Conservation (phyloP, 1,139 yeast species). For the Taphrina deformans region DNA sequence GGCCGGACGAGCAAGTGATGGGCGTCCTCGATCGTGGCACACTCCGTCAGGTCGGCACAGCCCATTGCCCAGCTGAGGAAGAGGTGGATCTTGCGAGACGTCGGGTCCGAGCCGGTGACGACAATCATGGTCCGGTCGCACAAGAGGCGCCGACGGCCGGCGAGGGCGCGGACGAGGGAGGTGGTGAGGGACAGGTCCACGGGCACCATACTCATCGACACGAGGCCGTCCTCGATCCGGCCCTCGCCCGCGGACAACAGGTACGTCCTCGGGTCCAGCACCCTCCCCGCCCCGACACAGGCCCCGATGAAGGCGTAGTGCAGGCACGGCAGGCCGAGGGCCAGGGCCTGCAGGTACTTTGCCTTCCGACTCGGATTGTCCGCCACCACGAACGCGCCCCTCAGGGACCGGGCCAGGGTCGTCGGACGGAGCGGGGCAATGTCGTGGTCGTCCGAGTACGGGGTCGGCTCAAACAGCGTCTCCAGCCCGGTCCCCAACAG, state of each 20-base stretch:
- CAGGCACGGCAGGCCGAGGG: slow-evolving; percentile 34
- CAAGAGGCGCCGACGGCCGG: not conserved
- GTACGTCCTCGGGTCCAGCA: slow-evolving; percentile 14
- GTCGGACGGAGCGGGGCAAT: slow-evolving; percentile 9
- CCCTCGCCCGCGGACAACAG: slow-evolving; percentile 32
- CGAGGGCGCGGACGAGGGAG: not conserved
- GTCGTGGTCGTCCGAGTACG: slow-evolving; percentile 21
- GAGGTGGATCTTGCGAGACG: slow-evolving; percentile 12
- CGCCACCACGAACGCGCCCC: slow-evolving; percentile 29
- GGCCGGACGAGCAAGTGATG: slow-evolving; percentile 9
- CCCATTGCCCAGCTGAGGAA: slow-evolving; percentile 33
- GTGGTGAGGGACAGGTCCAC: not conserved
- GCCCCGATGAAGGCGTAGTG: slow-evolving; percentile 25
- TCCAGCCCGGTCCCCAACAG: slow-evolving; percentile 16
- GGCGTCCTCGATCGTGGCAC: slow-evolving; percentile 8
- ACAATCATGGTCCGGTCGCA: slow-evolving; percentile 14
- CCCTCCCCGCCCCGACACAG: slow-evolving; percentile 6
- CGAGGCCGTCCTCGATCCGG: not conserved
- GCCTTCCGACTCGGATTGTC: slow-evolving; percentile 32
- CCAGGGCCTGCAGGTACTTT: slow-evolving; percentile 35
- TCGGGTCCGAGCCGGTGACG: slow-evolving; percentile 15
- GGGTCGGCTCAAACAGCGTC: slow-evolving; percentile 4
- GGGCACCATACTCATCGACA: slow-evolving; percentile 9
- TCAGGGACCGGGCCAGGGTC: not conserved
- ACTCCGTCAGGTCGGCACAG: slow-evolving; percentile 19